Base-by-base conservation (phyloP, 305 asterid species). In the Striga hermonthica region DNA sequence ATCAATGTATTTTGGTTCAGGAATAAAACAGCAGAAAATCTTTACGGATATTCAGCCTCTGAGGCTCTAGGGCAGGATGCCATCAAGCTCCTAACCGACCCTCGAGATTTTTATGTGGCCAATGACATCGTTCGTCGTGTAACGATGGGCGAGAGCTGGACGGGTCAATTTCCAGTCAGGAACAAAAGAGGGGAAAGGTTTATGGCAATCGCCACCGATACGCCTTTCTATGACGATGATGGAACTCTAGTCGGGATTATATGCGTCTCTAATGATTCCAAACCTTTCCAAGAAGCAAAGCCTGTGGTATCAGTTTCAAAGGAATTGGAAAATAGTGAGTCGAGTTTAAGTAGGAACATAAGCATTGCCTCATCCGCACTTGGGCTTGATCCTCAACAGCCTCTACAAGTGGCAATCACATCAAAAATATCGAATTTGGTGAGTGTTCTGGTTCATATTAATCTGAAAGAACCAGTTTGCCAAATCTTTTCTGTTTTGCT, bases 401-500 rank as follows among this genome's bases (percentile, higher is more conserved):
- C 96, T 71, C 78, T 82, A 65, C 96, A 88, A 81, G 83, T 64
- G 69, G 83, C 88, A 38, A 69, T 93, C 15, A 90, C 95, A 69
- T 88, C 96, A 64, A 94, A 84, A 74, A 72, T 88, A 71, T 82
- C 98, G 8, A 78, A 80, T 79, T 90, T 94, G 91, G 99, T 94
- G 40, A 66, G 96, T 75, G 74, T 50, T 48, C 54, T 48, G 14
- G 5, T 48, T 43, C 44, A 3, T 5, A 5, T 39, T 22, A 22
- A 22, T 22, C 31, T 22, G 31, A 22, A 22, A 22, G 31, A 22
- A 22, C 31, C 31, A 22, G 31, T 22, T 22, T 22, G 31, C 31
- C 31, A 1, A 22, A 22, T 22, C 31, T 22, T 22, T 22, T 22
- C 31, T 22, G 2, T 22, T 22, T 2, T 22, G 31, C 1, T 22